These are phyloP conservation scores for Epichloe coenophiala DNA, from an alignment of 2,329 filamentous ascomycete species.

Conservation along the genomic window DNA sequence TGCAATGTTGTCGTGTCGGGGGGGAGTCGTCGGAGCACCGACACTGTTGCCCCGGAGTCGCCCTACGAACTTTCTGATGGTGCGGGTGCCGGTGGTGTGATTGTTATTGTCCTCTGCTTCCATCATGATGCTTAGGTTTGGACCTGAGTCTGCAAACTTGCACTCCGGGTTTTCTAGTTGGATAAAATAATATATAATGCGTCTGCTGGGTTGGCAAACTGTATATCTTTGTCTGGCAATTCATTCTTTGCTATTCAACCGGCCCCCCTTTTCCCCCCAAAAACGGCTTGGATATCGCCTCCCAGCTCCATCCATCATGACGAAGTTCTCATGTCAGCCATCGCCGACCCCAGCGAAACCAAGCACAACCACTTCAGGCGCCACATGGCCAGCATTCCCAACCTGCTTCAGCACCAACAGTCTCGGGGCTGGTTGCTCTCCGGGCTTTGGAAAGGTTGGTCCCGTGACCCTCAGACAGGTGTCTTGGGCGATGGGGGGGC, in stretches of 20 bases:
- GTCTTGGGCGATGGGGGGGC: too few relatives aligned
- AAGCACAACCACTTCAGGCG: not conserved
- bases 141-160: not conserved
- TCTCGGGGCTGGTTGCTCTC: too few relatives aligned
- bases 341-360: not conserved
- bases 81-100: not conserved
- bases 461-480: too few relatives aligned
- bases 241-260: not conserved
- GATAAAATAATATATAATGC: not conserved
- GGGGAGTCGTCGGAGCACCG: not conserved
- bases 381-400: not conserved
- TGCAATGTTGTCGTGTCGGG: not conserved
- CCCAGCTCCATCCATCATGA: not conserved
- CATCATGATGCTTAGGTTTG: not conserved
- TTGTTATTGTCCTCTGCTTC: not conserved
- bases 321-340: not conserved
- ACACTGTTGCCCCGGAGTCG: conserved; percentile 7
- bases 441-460: too few relatives aligned
- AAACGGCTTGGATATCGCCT: not conserved
- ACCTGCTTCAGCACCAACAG: too few relatives aligned
- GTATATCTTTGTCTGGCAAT: not conserved
- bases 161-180: not conserved
- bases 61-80: conserved; percentile 6
- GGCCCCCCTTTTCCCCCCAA: not conserved
- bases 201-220: not conserved